Evolutionary conservation across 441 rosid genomes (phyloP).

Genomic region (Populus tomentosa): DNA sequence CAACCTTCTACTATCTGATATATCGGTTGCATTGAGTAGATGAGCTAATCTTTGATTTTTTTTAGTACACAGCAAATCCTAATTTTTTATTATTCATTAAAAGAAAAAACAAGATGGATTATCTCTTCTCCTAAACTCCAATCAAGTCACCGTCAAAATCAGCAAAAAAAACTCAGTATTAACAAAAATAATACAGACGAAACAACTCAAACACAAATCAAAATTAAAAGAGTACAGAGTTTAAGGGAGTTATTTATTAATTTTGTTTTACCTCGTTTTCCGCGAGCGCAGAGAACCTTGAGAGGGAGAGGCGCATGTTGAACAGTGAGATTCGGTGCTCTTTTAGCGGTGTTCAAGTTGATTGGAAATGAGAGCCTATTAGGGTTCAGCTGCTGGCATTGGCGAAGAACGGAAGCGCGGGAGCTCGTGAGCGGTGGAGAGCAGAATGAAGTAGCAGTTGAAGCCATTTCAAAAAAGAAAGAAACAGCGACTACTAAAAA

Average conservation of each 20-base stretch:
- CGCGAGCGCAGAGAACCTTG: slow-evolving; percentile 30
- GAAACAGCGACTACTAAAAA: background rate
- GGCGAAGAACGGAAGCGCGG: slow-evolving; percentile 5
- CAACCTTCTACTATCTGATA: background rate
- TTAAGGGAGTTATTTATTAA: background rate
- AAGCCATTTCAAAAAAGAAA: slow-evolving; percentile 8
- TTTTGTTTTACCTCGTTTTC: slow-evolving; percentile 39
- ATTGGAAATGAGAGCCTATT: slow-evolving; percentile 17
- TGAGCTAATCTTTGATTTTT: background rate
- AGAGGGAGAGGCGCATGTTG: slow-evolving; percentile 22
- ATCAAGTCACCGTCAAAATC: background rate
- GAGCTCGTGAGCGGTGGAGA: slow-evolving; percentile 19
- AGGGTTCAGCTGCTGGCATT: slow-evolving; percentile 6
- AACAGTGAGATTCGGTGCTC: slow-evolving; percentile 2
- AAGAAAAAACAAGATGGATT: background rate
- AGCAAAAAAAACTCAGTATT: too few relatives aligned
- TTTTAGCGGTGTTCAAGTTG: slow-evolving; percentile 19
- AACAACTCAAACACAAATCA: background rate
- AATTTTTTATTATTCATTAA: background rate
- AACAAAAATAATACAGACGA: background rate
- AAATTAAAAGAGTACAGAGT: background rate
- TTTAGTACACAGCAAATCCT: background rate
- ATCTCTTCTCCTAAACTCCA: background rate
- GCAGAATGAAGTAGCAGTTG: slow-evolving; percentile 15
- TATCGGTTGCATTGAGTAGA: background rate